Percentiles rank a stretch among this genome's conserved stretches.
These are phyloP conservation scores for Heimioporus sp. DNA, from an alignment of 768 basidiomycete genomes.

Conservation along the genomic window DNA sequence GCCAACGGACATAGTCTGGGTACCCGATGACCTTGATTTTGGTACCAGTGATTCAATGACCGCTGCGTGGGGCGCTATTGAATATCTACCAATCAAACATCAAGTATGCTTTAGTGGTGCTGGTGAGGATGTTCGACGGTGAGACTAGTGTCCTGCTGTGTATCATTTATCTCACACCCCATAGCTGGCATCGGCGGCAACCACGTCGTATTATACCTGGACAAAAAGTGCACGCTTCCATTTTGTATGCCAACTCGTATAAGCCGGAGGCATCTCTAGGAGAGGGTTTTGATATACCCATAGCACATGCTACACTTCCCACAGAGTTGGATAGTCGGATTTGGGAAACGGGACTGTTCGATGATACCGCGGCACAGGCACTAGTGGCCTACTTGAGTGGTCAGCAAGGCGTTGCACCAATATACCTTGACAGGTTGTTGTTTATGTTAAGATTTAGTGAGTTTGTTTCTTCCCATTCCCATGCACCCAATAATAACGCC, in stretches of 20 bases:
- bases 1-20: conserved; percentile 27
- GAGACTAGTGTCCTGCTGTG: background rate
- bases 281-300: conserved; percentile 24
- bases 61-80: conserved; percentile 10
- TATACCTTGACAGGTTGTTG: conserved; percentile 17
- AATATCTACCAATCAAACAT: conserved; percentile 24
- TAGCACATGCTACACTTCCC: background rate
- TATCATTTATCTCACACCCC: background rate
- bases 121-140: conserved; percentile 17
- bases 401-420: conserved; percentile 15
- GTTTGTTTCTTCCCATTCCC: background rate
- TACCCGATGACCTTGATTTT: conserved; percentile 24
- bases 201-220: conserved; percentile 28
- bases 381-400: conserved; percentile 9
- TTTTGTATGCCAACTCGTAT: conserved; percentile 21
- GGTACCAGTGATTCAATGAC: conserved; percentile 23
- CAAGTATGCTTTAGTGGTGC: conserved; percentile 21
- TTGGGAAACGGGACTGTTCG: conserved; percentile 24
- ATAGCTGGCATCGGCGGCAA: conserved; percentile 14
- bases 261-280: conserved; percentile 17
- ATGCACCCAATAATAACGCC: background rate
- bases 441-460: conserved; percentile 23
- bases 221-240: conserved; percentile 25
- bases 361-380: conserved; percentile 13
- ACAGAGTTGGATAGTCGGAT: conserved; percentile 4